Evolutionary conservation across 2,329 filamentous ascomycete species (phyloP).

Genomic region (Paecilomyces niveus): DNA sequence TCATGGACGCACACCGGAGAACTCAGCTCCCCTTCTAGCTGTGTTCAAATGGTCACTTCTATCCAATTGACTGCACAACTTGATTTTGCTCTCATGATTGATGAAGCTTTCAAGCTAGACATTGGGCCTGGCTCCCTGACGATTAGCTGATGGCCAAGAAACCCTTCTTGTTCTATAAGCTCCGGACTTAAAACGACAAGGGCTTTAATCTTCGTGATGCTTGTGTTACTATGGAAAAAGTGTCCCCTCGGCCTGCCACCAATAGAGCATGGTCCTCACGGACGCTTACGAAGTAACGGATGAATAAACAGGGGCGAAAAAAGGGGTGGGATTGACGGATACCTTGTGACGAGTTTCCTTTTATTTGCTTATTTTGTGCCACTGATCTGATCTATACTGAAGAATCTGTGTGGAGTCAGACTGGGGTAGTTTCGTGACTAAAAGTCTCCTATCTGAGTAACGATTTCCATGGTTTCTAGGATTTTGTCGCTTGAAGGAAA

Average conservation of each 20-base stretch:
- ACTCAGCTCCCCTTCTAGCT: slow-evolving; percentile 29
- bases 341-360: background rate
- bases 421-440: background rate
- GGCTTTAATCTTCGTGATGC: background rate
- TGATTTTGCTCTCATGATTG: background rate
- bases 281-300: background rate
- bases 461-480: background rate
- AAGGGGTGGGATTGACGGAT: background rate
- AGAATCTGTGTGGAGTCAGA: background rate
- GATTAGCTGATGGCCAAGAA: background rate
- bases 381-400: background rate
- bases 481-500: background rate
- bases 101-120: background rate
- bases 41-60: background rate
- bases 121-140: background rate
- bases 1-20: slow-evolving; percentile 36
- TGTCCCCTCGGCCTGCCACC: background rate
- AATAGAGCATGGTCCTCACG: background rate
- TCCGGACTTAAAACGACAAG: background rate
- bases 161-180: background rate
- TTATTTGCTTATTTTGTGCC: background rate
- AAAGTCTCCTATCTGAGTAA: background rate
- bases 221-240: background rate
- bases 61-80: background rate
- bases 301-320: background rate